Evolutionary conservation across 768 basidiomycete species (phyloP), one percentile per base, ranked within the genome.

Genomic region (Pholiota conissans): DNA sequence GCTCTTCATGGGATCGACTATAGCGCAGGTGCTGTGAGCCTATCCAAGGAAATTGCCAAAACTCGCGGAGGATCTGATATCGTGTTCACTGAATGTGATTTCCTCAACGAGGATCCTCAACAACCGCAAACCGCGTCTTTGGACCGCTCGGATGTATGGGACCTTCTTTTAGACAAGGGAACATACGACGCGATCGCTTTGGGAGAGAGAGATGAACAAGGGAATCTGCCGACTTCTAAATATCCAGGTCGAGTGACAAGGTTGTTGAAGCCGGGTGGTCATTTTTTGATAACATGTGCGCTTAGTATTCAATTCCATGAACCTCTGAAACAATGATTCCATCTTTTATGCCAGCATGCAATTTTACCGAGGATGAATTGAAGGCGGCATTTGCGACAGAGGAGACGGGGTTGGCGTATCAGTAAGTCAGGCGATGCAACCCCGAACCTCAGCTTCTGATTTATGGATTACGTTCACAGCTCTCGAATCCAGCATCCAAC

Each of bases 101-200:
- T 93, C 63, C 70, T 94, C 34, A 67, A 73, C 9, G 76, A 84
- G 4, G 76, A 79, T 35, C 85, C 86, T 1, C 73, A 74, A 11
- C 32, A 49, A 2, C 65, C 76, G 22, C 52, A 70, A 9, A 51
- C 60, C 18, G 68, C 65, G 52, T 56, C 61, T 60, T 51, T 55
- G 34, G 61, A 47, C 14, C 62, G 14, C 35, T 58, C 67, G 9
- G 72, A 67, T 46, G 63, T 62, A 30, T 94, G 91, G 91, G 89
- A 92, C 65, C 71, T 93, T 5, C 66, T 93, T 14, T 66, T 93
- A 55, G 92, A 94, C 71, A 94, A 94, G 69, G 92, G 92, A n/a
- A 94, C 92, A 0, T 91, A 85, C 65, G 92, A 94, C 65, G 91
- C 92, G 5, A 92, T 93, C 49, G 88, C 90, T 0, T 72, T 94